Percentiles rank a stretch among this genome's conserved stretches.
phyloP scores from a whole-genome alignment of 257 asterid species.

The Galeopsis tetrahit region DNA sequence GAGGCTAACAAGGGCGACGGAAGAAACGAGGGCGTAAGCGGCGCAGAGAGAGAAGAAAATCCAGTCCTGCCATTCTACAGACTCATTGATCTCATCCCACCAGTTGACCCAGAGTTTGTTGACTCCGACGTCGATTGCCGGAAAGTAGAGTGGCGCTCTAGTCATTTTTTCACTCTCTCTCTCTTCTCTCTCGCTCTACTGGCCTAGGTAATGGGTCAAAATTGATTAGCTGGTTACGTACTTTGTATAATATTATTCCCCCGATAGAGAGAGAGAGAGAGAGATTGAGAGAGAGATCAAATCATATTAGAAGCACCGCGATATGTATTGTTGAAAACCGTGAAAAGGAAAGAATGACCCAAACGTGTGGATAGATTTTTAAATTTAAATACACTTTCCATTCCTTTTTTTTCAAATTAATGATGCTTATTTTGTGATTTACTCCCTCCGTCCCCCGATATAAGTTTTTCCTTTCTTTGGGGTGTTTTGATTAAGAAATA shows the following conservation, averaged over 20 bases:
- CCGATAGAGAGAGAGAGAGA: too few relatives aligned
- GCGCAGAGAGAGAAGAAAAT: slow-evolving; percentile 85
- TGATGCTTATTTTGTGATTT: too few relatives aligned
- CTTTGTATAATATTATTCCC: slow-evolving; percentile 25
- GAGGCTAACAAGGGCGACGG: slow-evolving; percentile 74
- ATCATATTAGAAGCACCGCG: slow-evolving; percentile 16
- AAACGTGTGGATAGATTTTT: slow-evolving; percentile 30
- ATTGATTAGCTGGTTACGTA: slow-evolving; percentile 41
- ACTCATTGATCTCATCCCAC: slow-evolving; percentile 93
- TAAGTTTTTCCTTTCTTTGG: too few relatives aligned
- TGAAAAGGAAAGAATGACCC: background rate
- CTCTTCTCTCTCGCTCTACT: slow-evolving; percentile 26
- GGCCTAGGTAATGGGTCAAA: slow-evolving; percentile 36
- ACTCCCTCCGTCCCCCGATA: too few relatives aligned
- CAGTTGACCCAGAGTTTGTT: slow-evolving; percentile 48
- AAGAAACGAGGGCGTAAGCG: slow-evolving; percentile 73
- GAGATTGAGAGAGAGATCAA: slow-evolving; percentile 1
- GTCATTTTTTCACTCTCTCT: slow-evolving; percentile 51
- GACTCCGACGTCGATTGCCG: slow-evolving; percentile 47
- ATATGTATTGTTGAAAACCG: background rate
- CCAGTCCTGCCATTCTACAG: slow-evolving; percentile 87
- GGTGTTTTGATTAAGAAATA: too few relatives aligned
- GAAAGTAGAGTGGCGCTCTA: slow-evolving; percentile 48
- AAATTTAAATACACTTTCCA: background rate
- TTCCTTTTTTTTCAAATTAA: background rate